phyloP scores from a whole-genome alignment of 768 basidiomycete genomes.

The Clavulina sp. region DNA sequence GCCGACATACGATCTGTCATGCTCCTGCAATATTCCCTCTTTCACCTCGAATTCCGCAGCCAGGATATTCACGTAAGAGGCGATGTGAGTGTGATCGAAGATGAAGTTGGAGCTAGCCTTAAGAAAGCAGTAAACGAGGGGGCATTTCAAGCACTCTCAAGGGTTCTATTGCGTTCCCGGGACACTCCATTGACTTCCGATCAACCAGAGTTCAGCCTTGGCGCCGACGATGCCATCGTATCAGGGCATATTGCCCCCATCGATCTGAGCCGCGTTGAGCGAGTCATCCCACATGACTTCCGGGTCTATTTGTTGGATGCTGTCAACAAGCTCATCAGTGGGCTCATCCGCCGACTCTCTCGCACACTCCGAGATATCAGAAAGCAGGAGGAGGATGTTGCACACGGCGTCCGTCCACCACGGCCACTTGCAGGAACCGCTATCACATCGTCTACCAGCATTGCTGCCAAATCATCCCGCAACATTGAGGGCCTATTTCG shows the following conservation, averaged over 20 bases:
- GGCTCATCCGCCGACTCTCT: slow-evolving; percentile 21
- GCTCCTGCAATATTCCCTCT: slow-evolving; percentile 77
- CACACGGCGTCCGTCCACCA: slow-evolving; percentile 47
- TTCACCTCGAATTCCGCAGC: slow-evolving; percentile 59
- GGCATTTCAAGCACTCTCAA: slow-evolving; percentile 53
- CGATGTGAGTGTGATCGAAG: slow-evolving; percentile 33
- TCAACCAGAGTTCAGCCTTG: slow-evolving; percentile 21
- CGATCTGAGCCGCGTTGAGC: slow-evolving; percentile 18
- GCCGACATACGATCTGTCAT: slow-evolving; percentile 51
- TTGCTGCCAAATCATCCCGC: slow-evolving; percentile 21
- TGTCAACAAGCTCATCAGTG: slow-evolving; percentile 56
- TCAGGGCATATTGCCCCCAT: neutral
- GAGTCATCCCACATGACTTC: slow-evolving; percentile 27
- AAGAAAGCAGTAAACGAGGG: slow-evolving; percentile 74
- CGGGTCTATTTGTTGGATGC: slow-evolving; percentile 36
- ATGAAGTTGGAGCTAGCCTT: slow-evolving; percentile 64
- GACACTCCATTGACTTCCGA: slow-evolving; percentile 39
- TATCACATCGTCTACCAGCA: neutral
- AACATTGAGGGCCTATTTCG: slow-evolving; percentile 74
- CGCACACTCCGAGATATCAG: slow-evolving; percentile 36
- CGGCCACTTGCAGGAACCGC: slow-evolving; percentile 27
- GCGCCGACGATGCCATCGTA: neutral
- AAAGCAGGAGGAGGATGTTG: slow-evolving; percentile 72
- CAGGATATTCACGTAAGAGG: slow-evolving; percentile 39
- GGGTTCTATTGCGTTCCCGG: slow-evolving; percentile 41